Percentiles rank a stretch among this genome's conserved stretches.
phyloP scores from a whole-genome alignment of 2,329 filamentous ascomycete genomes.

The Neopestalotiopsis clavispora region DNA sequence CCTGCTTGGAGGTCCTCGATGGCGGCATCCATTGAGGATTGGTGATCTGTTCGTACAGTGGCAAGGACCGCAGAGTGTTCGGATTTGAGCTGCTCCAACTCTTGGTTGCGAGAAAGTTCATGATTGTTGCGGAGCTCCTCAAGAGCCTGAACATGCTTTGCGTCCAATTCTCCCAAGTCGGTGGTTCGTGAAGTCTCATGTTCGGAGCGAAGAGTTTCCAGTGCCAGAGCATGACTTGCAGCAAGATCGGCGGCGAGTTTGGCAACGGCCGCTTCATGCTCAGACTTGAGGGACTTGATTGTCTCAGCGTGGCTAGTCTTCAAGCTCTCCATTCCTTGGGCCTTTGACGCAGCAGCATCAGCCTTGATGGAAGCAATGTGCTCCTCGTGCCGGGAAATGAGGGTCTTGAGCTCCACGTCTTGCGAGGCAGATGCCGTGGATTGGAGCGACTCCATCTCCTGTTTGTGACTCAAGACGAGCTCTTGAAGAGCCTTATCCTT shows the following conservation, averaged over 20 bases:
- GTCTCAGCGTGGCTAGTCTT: constrained; percentile 22
- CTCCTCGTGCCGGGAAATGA: constrained; percentile 13
- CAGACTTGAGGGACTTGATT: constrained; percentile 22
- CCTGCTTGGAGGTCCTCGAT: constrained; percentile 21
- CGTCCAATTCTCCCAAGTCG: constrained; percentile 24
- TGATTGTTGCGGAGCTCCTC: constrained; percentile 29
- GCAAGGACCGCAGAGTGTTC: constrained; percentile 27
- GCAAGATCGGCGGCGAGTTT: constrained; percentile 24
- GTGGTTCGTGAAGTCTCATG: constrained; percentile 23
- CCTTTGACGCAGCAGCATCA: constrained; percentile 22
- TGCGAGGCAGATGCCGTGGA: constrained; percentile 16
- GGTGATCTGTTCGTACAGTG: constrained; percentile 25
- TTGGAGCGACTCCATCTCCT: constrained; percentile 21
- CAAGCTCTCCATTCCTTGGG: constrained; percentile 24
- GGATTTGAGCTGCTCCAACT: constrained; percentile 29
- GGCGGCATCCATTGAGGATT: constrained; percentile 17
- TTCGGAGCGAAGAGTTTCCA: constrained; percentile 26
- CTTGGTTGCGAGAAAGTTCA: constrained; percentile 19
- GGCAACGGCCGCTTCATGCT: constrained; percentile 22
- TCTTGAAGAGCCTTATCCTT: constrained; percentile 26
- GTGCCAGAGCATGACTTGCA: constrained; percentile 19
- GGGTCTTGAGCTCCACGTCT: constrained; percentile 16
- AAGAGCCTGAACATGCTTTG: constrained; percentile 24
- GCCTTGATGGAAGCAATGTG: constrained; percentile 21
- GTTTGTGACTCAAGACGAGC: constrained; percentile 24